Base-by-base conservation (phyloP, 257 asterid genomes). In the Przewalskia tangutica region DNA sequence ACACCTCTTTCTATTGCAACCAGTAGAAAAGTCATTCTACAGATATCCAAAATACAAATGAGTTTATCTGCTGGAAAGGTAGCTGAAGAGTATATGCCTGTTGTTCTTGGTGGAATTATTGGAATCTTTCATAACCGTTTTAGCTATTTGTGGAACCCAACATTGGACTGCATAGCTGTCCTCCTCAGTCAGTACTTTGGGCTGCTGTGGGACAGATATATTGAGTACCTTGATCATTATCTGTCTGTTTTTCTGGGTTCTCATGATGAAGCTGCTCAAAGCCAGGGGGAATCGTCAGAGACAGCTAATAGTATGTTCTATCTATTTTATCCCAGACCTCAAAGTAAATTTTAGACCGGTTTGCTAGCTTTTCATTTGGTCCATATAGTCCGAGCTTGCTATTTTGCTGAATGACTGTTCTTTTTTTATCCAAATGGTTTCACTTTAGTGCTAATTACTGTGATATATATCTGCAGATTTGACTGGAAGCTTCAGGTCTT, bases 101-200 rank as follows among this genome's bases (percentile, higher is more conserved):
- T 85, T 48, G 87, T 88, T 82, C 86, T 95, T 81, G 70, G 83
- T 87, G 99, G 99, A 86, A 83, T 89, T 79, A 83, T 95, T 44
- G 99, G 97, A 84, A 87, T 95, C 84, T 86, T 95, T 70, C 93
- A 95, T 85, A 91, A 90, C 87, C 89, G 93, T 79, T 90, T 94
- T 83, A 91, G 90, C 86, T 81, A 82, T 77, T 85, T 92, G 81
- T 92, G 95, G 97, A 85, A 84, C 58, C 96, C 97, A 55, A 97
- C 97, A 66, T 80, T 86, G 78, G 97, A 94, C 84, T 95, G 97
- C 89, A 93, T 94, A 81, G 83, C 89, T 80, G 82, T 84, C 85
- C 86, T 94, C 27, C 81, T 95, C 81, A 82, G 88, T 77, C 94
- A 89, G 56, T 92, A 91, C 86, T 82, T 62, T 77, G 84, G 75